Base-by-base conservation (phyloP, 352 stramenopile genomes). In the Phytophthora pluvialis region DNA sequence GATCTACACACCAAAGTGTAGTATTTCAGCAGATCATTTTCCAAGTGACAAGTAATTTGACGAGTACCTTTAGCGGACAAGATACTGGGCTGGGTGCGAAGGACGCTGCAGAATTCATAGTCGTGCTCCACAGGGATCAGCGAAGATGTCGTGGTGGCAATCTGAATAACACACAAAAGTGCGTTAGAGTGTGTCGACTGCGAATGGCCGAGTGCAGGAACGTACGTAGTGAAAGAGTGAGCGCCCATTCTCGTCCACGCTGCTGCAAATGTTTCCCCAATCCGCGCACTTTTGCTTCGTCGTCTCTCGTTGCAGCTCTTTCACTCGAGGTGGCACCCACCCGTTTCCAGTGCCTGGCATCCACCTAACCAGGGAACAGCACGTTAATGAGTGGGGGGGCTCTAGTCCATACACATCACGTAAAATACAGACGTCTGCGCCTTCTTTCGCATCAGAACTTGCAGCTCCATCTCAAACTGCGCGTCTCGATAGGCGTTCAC, bases 191-290 rank as follows among this genome's bases (percentile, higher is more conserved):
- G 46, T 26, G 2, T 52, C 9, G 2, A 49, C 1, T n/a, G 13
- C 3, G 5, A 29, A 16, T 8, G 1, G 8, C 28, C 15, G 18
- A 39, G 4, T 10, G 21, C 26, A 9, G 29, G 7, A 4, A 40
- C 7, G 28, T 38, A 88, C 83, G 52, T 92, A 92, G 36, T 90
- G 81, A 28, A 90, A 69, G 12, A 88, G 42, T 3, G 81, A 78
- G n/a, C 83, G 68, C 0, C 55, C 58, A 43, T 84, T 61, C 3
- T 59, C 42, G 32, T 92, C 83, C 5, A 72, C 28, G 16, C 39
- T 63, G 4, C 57, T 45, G 38, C 76, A 80, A 15, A 81, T 78
- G 1, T 13, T 35, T n/a, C 64, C 29, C 48, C 83, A 77, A 13
- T 80, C 69, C 1, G 48, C n/a, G 18, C 70, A 71, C 28, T 77